A percentile compares a stretch with the other conserved stretches of the same genome.
phyloP scores from a whole-genome alignment of 768 basidiomycete species.

The Chalciporus piperatus region DNA sequence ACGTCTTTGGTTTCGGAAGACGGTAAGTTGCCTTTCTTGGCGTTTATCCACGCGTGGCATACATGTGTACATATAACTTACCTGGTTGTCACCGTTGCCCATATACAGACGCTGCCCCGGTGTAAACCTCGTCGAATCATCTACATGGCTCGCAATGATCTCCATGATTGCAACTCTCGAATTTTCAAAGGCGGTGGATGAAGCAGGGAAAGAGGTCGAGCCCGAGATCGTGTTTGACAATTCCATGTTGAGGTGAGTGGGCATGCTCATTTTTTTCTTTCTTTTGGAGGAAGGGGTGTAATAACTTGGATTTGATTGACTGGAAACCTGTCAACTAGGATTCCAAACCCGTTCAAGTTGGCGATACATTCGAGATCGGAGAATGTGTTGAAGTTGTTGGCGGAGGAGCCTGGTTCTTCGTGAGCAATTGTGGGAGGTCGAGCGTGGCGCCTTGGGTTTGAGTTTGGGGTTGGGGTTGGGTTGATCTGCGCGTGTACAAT shows the following conservation, averaged over 20 bases:
- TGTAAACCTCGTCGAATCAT: slow-evolving; percentile 57
- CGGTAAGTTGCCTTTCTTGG: slow-evolving; percentile 20
- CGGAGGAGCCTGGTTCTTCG: slow-evolving; percentile 5
- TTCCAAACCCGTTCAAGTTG: slow-evolving; percentile 20
- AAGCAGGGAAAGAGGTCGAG: slow-evolving; percentile 44
- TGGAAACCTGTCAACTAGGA: slow-evolving; percentile 3
- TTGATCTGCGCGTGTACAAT: too few relatives aligned
- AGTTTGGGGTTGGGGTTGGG: too few relatives aligned
- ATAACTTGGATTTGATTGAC: not conserved
- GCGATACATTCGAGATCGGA: slow-evolving; percentile 22
- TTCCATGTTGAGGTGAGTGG: slow-evolving; percentile 55
- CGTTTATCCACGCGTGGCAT: not conserved
- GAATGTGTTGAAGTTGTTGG: slow-evolving; percentile 8
- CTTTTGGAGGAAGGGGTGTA: not conserved
- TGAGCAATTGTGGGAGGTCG: too few relatives aligned
- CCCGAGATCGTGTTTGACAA: slow-evolving; percentile 57
- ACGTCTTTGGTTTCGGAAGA: slow-evolving; percentile 50
- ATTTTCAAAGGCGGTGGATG: slow-evolving; percentile 50
- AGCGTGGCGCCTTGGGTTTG: too few relatives aligned
- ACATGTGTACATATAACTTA: not conserved
- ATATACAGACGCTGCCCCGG: slow-evolving; percentile 70
- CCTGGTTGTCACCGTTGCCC: too few relatives aligned
- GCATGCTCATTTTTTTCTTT: too few relatives aligned
- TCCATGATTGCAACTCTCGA: slow-evolving; percentile 58
- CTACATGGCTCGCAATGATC: slow-evolving; percentile 56